Evolutionary conservation across 2,329 filamentous ascomycete species (phyloP), one percentile per base, ranked within the genome.

Genomic region (Apiospora malaysiana): DNA sequence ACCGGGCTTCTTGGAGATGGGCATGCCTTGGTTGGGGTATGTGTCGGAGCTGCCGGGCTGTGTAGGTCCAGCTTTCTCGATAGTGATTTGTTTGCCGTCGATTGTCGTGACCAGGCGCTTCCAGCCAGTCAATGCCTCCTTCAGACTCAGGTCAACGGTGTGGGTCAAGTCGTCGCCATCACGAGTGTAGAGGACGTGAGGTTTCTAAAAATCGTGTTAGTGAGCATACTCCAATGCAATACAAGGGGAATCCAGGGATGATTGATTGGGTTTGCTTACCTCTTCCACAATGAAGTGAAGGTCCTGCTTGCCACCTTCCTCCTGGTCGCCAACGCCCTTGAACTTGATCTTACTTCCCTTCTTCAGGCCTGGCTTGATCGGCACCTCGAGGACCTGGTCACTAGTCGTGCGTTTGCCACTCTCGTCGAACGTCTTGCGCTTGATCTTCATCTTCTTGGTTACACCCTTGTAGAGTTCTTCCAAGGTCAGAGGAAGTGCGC

Each of bases 261-360:
- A 6, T 4, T n/a, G 9, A 6, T 4, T 43, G 21, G 45, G 46
- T 79, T 9, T 40, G 63, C 91, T 86, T 89, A 95, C 94, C 92
- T 98, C 95, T 82, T 94, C 92, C 27, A 99, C 89, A 71, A 99
- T 92, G 77, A 99, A 97, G 81, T 98, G 95, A 69, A 99, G 83
- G 82, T 99, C 96, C 81, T 99, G 96, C 71, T 94, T 93, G 18
- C 95, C 95, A 56, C 96, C 96, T 79, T 98, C 96, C 73, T 97
- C 94, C 81, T 98, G 95, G 82, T 99, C 96, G 14, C 96, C 96
- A n/a, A 99, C 95, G 56, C 95, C 94, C 79, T 93, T 93, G 80
- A 97, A 99, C 83, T 98, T 98, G 83, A 99, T 97, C 87, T 98
- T 99, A 78, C 94, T 97, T 42, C 96, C 96, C 77, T 97, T 95